These are phyloP conservation scores for Chlamydomonas incerta DNA, from an alignment of 139 green algal genomes.

Conservation along the genomic window DNA sequence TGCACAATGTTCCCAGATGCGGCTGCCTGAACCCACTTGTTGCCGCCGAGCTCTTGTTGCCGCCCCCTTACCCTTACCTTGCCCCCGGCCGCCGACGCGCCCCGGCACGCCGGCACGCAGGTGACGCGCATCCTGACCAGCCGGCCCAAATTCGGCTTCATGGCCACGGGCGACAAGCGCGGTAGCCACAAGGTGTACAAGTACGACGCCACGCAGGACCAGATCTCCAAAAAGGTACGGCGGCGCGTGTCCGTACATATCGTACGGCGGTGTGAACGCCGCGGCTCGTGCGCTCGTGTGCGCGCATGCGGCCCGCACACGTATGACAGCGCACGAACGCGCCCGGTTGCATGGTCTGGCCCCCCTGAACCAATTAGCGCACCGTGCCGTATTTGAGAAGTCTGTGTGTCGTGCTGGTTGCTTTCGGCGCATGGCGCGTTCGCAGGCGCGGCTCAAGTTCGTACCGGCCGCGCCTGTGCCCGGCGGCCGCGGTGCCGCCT, in stretches of 20 bases:
- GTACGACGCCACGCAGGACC: constrained; percentile 25
- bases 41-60: no score
- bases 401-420: no score
- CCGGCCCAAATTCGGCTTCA: constrained; percentile 29
- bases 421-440: no score
- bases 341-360: not conserved
- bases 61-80: not conserved
- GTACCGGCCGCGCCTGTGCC: not conserved
- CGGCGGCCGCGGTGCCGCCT: not conserved
- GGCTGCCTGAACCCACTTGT: no score
- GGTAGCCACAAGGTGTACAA: constrained; percentile 27
- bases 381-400: no score
- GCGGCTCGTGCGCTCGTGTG: not conserved
- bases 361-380: not conserved
- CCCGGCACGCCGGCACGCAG: not conserved
- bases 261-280: no score
- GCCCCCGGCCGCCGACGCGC: no score
- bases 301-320: not conserved
- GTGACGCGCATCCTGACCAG: constrained; percentile 41
- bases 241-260: not conserved
- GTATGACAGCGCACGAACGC: no score
- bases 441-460: constrained; percentile 30
- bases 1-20: no score
- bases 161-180: constrained; percentile 21
- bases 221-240: constrained; percentile 16